Base-by-base conservation (phyloP, 176 grass and related monocot species). In the Leersia perrieri region DNA sequence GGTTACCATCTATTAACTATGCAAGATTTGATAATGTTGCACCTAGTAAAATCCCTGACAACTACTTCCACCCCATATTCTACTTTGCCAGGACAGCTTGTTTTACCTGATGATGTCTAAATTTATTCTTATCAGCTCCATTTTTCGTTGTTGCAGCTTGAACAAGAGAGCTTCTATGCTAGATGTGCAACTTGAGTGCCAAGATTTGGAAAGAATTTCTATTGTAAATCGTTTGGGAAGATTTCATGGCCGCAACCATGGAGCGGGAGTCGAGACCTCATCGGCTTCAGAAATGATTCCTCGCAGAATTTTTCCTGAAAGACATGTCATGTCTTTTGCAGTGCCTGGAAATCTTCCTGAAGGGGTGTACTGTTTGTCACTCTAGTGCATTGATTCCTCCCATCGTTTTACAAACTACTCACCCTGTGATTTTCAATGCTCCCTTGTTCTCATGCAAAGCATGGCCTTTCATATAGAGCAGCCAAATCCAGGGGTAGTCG, bases 171-270 rank as follows among this genome's bases (percentile, higher is more conserved):
- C 90, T 30, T 92, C 92, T 3, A 88, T 92, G 76, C 80, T 97
- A 75, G 94, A 97, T 60, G 86, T 90, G 67, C 94, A 91, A 72
- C 73, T 97, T 74, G 94, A 97, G 60, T 92, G 92, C 80, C 94
- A 92, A 76, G 94, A 97, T 73, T 82, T 97, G 90, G 94, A 97
- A 81, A 94, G 89, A 83, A 94, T 97, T 81, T 92, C 90, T 35
- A 82, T 90, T 75, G 83, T 97, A 72, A 97, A 97, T 74, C 84
- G 92, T 44, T 69, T 97, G 80, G 94, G 92, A 78, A 97, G 86
- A 77, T 97, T 97, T 65, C 92, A 97, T 86, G 91, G 90, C 29
- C 89, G 92, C 70, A 88, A 82, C 41, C 89, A 90, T 84, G 72
- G 75, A 63, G 76, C 72, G 8, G 89, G 77, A 29, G 64, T 89